These are phyloP conservation scores for Fusarium chaquense DNA, from an alignment of 2,329 filamentous ascomycete species.

Conservation along the genomic window DNA sequence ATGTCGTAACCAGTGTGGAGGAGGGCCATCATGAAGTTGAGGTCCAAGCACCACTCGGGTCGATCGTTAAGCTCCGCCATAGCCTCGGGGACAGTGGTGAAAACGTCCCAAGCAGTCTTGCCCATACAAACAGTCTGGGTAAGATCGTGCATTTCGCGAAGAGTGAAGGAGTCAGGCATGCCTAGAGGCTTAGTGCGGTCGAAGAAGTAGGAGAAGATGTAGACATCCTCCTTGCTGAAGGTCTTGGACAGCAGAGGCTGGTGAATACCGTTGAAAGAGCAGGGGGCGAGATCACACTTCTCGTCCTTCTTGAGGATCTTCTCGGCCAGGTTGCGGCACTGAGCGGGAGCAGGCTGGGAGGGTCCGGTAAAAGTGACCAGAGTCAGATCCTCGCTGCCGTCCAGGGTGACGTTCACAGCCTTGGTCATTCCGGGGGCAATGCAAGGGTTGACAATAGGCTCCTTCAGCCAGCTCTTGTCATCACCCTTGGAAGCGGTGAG, in stretches of 20 bases:
- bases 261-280: constrained; percentile 97
- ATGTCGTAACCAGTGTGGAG: constrained; percentile 98
- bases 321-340: constrained; percentile 91
- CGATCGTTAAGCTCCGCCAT: constrained; percentile 82
- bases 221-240: constrained; percentile 90
- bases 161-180: constrained; percentile 97
- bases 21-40: constrained; percentile 95
- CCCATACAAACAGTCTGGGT: constrained; percentile 87
- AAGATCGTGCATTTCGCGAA: constrained; percentile 89
- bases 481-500: constrained; percentile 68
- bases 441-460: constrained; percentile 85
- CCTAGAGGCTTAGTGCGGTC: constrained; percentile 93
- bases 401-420: constrained; percentile 78
- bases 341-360: constrained; percentile 77
- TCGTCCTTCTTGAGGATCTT: constrained; percentile 90
- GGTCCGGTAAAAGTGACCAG: constrained; percentile 90
- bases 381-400: constrained; percentile 67
- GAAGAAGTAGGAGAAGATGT: constrained; percentile 98
- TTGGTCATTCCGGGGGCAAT: constrained; percentile 83
- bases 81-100: constrained; percentile 80
- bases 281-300: constrained; percentile 85
- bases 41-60: constrained; percentile 92
- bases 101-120: constrained; percentile 81
- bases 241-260: constrained; percentile 94
- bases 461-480: constrained; percentile 74